These are phyloP conservation scores for Ceratocystis lukuohia DNA, from an alignment of 2,329 filamentous ascomycete genomes.

Conservation along the genomic window DNA sequence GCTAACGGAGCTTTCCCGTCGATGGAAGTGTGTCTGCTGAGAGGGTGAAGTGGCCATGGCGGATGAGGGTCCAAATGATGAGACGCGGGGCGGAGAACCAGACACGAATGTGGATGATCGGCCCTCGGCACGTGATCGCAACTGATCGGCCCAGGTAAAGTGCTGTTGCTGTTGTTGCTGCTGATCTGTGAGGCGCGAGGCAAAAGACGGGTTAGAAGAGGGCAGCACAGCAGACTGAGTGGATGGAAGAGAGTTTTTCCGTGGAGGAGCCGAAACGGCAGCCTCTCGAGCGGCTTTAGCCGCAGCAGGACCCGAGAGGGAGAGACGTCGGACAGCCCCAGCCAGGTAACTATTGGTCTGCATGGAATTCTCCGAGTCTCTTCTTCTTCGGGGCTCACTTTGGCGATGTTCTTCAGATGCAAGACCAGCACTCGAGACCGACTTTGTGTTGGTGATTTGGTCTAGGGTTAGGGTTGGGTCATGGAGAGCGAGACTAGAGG, in stretches of 20 bases:
- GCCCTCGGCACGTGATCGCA: constrained; percentile 64
- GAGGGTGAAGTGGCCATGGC: background rate
- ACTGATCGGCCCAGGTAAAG: constrained; percentile 95
- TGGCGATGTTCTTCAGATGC: background rate
- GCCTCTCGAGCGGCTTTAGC: constrained; percentile 6
- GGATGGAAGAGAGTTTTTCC: constrained; percentile 4
- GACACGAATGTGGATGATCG: constrained; percentile 16
- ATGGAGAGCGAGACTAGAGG: background rate
- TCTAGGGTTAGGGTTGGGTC: background rate
- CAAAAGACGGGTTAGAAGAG: constrained; percentile 12
- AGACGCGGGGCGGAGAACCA: constrained; percentile 12
- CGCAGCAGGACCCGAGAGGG: constrained; percentile 12
- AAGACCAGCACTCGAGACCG: constrained; percentile 11
- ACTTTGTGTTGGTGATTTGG: constrained; percentile 10
- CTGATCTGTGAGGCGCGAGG: constrained; percentile 20
- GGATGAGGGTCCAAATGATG: background rate
- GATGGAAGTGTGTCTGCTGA: background rate
- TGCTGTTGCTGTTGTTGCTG: constrained; percentile 57
- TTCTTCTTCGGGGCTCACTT: background rate
- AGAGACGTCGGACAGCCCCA: constrained; percentile 17
- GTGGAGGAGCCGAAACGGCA: background rate
- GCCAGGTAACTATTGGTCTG: constrained; percentile 13
- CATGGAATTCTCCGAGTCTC: constrained; percentile 1
- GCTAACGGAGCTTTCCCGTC: constrained; percentile 50
- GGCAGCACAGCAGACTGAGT: background rate